These are phyloP conservation scores for Aspergillus sp. DNA, from an alignment of 2,329 filamentous ascomycete species.

Conservation along the genomic window DNA sequence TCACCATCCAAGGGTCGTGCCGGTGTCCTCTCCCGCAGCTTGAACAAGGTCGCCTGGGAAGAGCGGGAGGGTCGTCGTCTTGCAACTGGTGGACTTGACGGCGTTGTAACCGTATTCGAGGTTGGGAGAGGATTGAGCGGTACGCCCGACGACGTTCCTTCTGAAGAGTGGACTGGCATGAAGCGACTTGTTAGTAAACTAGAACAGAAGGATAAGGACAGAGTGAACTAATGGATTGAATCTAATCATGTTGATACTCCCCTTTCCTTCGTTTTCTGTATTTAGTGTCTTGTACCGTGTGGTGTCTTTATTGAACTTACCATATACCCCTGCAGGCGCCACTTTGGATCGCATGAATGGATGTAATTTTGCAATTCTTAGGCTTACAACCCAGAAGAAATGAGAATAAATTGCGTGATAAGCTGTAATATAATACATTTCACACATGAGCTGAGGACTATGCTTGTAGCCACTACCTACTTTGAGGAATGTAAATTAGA, in stretches of 20 bases:
- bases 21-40: slow-evolving; percentile 74
- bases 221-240: slow-evolving; percentile 25
- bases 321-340: slow-evolving; percentile 27
- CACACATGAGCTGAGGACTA: background rate
- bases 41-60: slow-evolving; percentile 97
- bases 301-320: slow-evolving; percentile 20
- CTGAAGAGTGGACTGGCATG: slow-evolving; percentile 89
- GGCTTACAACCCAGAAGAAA: slow-evolving; percentile 7
- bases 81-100: slow-evolving; percentile 89
- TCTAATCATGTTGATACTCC: background rate
- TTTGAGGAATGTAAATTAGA: background rate
- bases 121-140: slow-evolving; percentile 71
- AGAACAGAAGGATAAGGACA: slow-evolving; percentile 55
- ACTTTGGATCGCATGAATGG: slow-evolving; percentile 22
- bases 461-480: background rate
- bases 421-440: background rate
- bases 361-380: slow-evolving; percentile 8
- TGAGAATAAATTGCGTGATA: slow-evolving; percentile 2
- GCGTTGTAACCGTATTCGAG: slow-evolving; percentile 88
- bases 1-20: slow-evolving; percentile 63
- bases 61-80: slow-evolving; percentile 80
- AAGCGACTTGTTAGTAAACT: slow-evolving; percentile 82
- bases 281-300: slow-evolving; percentile 15
- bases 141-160: slow-evolving; percentile 77
- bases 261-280: slow-evolving; percentile 13